Base-by-base conservation (phyloP, 345 rosid genomes). In the Eucalyptus marginata region DNA sequence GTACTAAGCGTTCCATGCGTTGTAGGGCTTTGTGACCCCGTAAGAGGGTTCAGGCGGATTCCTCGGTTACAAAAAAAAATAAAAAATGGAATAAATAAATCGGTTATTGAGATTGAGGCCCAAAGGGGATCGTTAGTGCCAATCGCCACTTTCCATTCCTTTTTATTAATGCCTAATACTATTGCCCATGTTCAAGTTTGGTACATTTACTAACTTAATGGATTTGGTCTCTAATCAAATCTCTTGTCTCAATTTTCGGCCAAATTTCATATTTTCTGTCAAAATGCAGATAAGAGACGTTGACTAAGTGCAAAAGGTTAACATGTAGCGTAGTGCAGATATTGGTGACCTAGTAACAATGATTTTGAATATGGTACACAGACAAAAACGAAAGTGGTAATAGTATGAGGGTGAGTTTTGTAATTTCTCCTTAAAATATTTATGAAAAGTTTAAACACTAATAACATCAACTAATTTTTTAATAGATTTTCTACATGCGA, bases 41-140 rank as follows among this genome's bases (percentile, higher is more conserved):
- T 40, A 40, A 40, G 40, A 1, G 40, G 40, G 40, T 40, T 40
- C 40, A 40, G 40, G 1, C 40, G 40, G 40, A 40, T 40, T 40
- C 5, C 40, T 40, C 40, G 40, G 5, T 40, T 40, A 40, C 1
- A 0, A 40, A 4, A 40, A 40, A 40, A 40, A 40, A 36, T n/a
- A 36, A 40, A 40, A 40, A 40, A 4, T 36, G 46, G 14, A 18
- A 71, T 3, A 71, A 20, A 36, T 46, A 71, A 36, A 36, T 71
- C 2, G 46, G 3, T 10, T 18, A 71, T 71, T 71, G 27, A 71
- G 46, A 33, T 3, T 36, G 18, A 18, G 4, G 27, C 44, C 1
- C 27, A 71, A 36, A 36, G 1, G 25, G 8, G 5, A 36, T 18
- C 0, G 13, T 4, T 71, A 71, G 46, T 1, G 2, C 2, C 1